Evolutionary conservation across 23 red algal genomes (phyloP), one percentile per base, ranked within the genome.

Genomic region (Porphyridium purpureum): DNA sequence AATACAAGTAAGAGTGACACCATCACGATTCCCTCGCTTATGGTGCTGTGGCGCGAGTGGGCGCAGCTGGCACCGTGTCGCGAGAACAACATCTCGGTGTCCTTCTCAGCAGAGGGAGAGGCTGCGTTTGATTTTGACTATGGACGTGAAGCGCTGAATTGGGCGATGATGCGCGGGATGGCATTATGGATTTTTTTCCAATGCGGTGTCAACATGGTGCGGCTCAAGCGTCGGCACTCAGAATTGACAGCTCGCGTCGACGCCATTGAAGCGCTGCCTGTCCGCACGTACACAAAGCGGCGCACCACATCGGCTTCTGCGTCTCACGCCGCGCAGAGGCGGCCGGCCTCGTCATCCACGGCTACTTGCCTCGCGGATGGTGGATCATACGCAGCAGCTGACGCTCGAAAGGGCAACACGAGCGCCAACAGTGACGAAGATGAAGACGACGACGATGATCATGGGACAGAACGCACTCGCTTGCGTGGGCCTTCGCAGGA

Each of bases 141-240:
- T 29, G 70, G 66, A 14, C 62, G 66, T 17, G 84, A 93, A 27
- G 74, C 69, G 8, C 76, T 93, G 28, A 93, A 81, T 56, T 69
- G 73, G 60, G 74, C 84, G 14, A 80, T 93, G 72, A 67, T 93
- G 64, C 68, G 76, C 9, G 84, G 74, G 22, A 93, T 93, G 84
- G 75, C 76, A 9, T 47, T 80, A 14, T 93, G 84, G 84, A 93
- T 93, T 50, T 60, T 93, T 23, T 82, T 67, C 49, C 84, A 93
- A 29, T 93, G 75, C 40, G 70, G 60, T 27, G 65, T 93, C n/a
- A 93, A 93, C 58, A 66, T 93, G 52, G 57, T 93, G 21, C 53
- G 84, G 21, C 70, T 69, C 7, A 65, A 69, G 55, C 52, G 84
- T 7, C 67, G 76, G 46, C 59, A 66, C 7, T 64, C 64, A 27